These are phyloP conservation scores for Saxophila tyrrhenica DNA, from an alignment of 495 filamentous ascomycete species.

Conservation along the genomic window DNA sequence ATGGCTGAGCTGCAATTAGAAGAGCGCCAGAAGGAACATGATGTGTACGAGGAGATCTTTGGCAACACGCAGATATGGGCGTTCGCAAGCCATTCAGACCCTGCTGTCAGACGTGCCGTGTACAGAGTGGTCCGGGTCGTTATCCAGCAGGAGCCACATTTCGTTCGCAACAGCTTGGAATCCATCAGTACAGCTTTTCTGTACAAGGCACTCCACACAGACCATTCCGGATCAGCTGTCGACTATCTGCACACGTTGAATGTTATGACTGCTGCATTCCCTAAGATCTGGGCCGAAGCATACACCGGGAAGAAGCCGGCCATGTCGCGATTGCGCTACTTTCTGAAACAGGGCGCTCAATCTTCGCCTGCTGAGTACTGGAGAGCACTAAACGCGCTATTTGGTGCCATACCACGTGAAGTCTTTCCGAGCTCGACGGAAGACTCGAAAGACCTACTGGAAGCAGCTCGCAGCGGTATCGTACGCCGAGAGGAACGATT, in stretches of 20 bases:
- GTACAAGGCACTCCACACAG: slow-evolving; percentile 51
- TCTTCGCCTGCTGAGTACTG: slow-evolving; percentile 59
- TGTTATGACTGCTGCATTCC: slow-evolving; percentile 47
- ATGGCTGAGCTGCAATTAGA: slow-evolving; percentile 28
- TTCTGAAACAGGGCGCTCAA: slow-evolving; percentile 78
- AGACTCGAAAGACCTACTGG: slow-evolving; percentile 43
- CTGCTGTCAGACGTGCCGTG: slow-evolving; percentile 56
- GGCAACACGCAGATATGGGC: slow-evolving; percentile 61
- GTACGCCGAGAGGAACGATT: slow-evolving; percentile 58
- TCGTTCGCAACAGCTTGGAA: slow-evolving; percentile 36
- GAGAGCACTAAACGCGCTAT: slow-evolving; percentile 48
- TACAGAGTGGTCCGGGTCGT: slow-evolving; percentile 55
- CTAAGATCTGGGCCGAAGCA: slow-evolving; percentile 63
- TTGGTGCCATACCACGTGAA: slow-evolving; percentile 46
- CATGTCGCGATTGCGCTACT: slow-evolving; percentile 50
- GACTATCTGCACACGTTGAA: slow-evolving; percentile 56
- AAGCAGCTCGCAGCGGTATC: slow-evolving; percentile 57
- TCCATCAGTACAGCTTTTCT: slow-evolving; percentile 55
- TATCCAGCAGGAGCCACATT: slow-evolving; percentile 30
- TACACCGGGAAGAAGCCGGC: slow-evolving; percentile 57
- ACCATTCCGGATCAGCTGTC: slow-evolving; percentile 60
- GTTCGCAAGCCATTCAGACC: slow-evolving; percentile 54
- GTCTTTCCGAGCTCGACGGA: slow-evolving; percentile 40
- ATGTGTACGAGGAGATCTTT: slow-evolving; percentile 46
- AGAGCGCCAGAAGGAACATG: slow-evolving; percentile 28